phyloP scores from a whole-genome alignment of 2,329 filamentous ascomycete genomes.

The Arthrobotrys iridis region DNA sequence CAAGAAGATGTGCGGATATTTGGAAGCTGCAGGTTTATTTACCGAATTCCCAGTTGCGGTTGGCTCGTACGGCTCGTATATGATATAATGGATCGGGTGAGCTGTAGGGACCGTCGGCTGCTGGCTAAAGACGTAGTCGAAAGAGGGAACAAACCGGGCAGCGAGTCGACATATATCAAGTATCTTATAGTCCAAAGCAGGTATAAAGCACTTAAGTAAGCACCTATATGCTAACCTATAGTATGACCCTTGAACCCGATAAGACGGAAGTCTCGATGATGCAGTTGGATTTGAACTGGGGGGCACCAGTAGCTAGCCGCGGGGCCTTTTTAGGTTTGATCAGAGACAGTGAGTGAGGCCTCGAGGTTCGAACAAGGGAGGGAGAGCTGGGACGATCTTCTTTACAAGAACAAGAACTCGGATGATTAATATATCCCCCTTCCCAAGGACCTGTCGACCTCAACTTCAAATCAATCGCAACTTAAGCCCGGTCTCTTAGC shows the following conservation, averaged over 20 bases:
- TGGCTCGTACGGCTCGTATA: too few species aligned
- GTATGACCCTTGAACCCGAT: conserved; percentile 18
- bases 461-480: conserved; percentile 23
- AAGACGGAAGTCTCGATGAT: conserved; percentile 26
- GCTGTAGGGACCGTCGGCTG: conserved; percentile 16
- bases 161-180: background rate
- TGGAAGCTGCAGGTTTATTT: conserved; percentile 29
- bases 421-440: conserved; percentile 14
- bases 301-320: too few species aligned
- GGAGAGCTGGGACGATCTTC: background rate
- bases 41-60: conserved; percentile 20
- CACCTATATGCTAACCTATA: conserved; percentile 1
- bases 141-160: conserved; percentile 3
- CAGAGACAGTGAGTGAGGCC: too few species aligned
- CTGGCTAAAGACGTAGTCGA: conserved; percentile 17
- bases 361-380: conserved; percentile 12
- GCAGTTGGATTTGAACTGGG: conserved; percentile 15
- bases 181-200: conserved; percentile 1
- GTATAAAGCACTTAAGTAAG: background rate
- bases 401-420: background rate
- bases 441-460: background rate
- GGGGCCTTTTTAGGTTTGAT: conserved; percentile 36
- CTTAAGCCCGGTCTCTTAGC: background rate
- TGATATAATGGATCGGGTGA: conserved; percentile 28
- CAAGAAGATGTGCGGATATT: conserved; percentile 28